These are phyloP conservation scores for Heterotrichella gracilis DNA, from an alignment of 352 stramenopile genomes.

Conservation along the genomic window DNA sequence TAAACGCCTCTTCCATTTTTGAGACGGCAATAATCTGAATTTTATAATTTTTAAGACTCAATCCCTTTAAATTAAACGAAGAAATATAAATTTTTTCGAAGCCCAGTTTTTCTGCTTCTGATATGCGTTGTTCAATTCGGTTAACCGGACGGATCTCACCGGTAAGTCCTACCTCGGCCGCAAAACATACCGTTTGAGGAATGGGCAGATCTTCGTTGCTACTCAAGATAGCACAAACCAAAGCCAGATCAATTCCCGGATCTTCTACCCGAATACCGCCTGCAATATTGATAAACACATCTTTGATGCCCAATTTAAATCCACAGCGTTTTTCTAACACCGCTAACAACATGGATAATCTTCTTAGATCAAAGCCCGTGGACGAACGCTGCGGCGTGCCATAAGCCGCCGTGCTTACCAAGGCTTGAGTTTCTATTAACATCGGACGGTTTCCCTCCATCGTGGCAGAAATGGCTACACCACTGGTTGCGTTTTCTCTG, in stretches of 20 bases:
- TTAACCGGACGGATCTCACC: slow-evolving; percentile 25
- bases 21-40: not conserved
- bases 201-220: slow-evolving; percentile 22
- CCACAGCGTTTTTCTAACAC: slow-evolving; percentile 61
- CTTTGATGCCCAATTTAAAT: slow-evolving; percentile 26
- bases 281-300: slow-evolving; percentile 43
- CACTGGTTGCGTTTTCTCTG: slow-evolving; percentile 21
- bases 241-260: slow-evolving; percentile 28
- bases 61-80: not conserved
- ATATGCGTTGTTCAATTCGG: not conserved
- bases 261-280: slow-evolving; percentile 26
- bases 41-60: not conserved
- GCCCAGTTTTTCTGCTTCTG: not conserved
- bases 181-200: slow-evolving; percentile 18
- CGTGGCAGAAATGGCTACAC: slow-evolving; percentile 47
- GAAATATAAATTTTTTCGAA: slow-evolving; percentile 4
- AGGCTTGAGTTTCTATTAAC: slow-evolving; percentile 60
- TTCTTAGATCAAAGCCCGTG: slow-evolving; percentile 40
- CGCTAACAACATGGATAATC: slow-evolving; percentile 58
- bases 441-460: slow-evolving; percentile 65
- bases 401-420: slow-evolving; percentile 32
- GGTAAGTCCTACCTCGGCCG: slow-evolving; percentile 30
- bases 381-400: slow-evolving; percentile 29
- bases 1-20: slow-evolving; percentile 2
- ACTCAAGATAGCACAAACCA: slow-evolving; percentile 29